Evolutionary conservation across 2,329 filamentous ascomycete genomes (phyloP).

Genomic region (Neodidymelliopsis sp.): DNA sequence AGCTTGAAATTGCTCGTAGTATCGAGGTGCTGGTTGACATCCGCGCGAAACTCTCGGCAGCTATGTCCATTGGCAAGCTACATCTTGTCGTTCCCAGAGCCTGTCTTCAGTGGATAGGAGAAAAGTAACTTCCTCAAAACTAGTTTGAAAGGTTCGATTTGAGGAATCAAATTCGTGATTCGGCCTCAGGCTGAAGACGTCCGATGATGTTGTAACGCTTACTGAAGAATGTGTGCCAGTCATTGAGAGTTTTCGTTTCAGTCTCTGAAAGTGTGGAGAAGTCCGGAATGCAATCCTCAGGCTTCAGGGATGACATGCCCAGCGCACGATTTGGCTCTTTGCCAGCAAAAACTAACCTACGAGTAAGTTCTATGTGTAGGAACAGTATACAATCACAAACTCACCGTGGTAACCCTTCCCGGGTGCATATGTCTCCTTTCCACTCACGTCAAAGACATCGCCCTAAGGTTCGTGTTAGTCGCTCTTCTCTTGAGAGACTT

Average conservation of each 20-base stretch:
- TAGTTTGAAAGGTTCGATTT: background rate
- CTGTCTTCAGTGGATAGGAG: no score
- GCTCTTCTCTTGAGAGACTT: background rate
- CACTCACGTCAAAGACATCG: slow-evolving; percentile 91
- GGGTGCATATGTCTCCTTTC: slow-evolving; percentile 84
- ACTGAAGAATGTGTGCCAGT: slow-evolving; percentile 96
- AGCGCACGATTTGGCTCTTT: slow-evolving; percentile 95
- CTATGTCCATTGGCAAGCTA: no score
- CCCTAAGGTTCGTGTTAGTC: slow-evolving; percentile 63
- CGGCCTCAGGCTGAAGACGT: slow-evolving; percentile 34
- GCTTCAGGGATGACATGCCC: slow-evolving; percentile 83
- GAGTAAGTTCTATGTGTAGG: slow-evolving; percentile 5
- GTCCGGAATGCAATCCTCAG: slow-evolving; percentile 79
- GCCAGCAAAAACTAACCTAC: slow-evolving; percentile 81
- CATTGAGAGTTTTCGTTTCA: slow-evolving; percentile 82
- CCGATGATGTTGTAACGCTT: slow-evolving; percentile 96
- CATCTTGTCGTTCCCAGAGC: no score
- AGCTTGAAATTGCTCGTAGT: no score
- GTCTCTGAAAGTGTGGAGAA: slow-evolving; percentile 86
- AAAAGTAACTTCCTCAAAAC: no score
- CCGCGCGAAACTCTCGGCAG: no score
- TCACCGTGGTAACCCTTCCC: slow-evolving; percentile 86
- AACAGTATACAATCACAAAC: slow-evolving; percentile 33
- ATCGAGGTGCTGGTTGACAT: no score
- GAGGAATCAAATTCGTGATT: slow-evolving; percentile 28